Percentiles rank a stretch among this genome's conserved stretches.
phyloP scores from a whole-genome alignment of 2,329 filamentous ascomycete genomes.

The Ophiosphaerella korrae region DNA sequence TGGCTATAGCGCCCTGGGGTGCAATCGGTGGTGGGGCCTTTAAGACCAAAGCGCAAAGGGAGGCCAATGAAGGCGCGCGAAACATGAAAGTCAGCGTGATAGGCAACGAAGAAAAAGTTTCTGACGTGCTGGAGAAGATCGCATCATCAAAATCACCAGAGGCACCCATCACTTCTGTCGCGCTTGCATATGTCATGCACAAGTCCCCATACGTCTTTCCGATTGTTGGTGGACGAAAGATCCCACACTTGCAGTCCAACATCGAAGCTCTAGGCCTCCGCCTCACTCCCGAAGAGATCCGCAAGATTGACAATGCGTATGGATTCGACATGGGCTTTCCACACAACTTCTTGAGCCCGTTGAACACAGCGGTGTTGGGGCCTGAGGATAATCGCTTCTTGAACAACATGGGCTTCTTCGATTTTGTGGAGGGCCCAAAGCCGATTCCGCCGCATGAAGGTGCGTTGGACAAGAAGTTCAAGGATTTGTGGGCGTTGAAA shows the following conservation, averaged over 20 bases:
- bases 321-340: conserved; percentile 73
- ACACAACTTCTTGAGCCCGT: conserved; percentile 23
- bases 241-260: conserved; percentile 72
- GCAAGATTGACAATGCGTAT: conserved; percentile 66
- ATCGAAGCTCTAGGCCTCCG: conserved; percentile 69
- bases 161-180: conserved; percentile 60
- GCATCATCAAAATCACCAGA: conserved; percentile 60
- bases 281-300: conserved; percentile 66
- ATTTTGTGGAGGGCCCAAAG: conserved; percentile 29
- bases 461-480: conserved; percentile 22
- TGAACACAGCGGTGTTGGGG: conserved; percentile 26
- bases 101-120: conserved; percentile 59
- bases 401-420: conserved; percentile 23
- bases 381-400: conserved; percentile 32
- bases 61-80: conserved; percentile 47
- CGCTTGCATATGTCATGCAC: conserved; percentile 74
- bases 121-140: conserved; percentile 64
- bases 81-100: conserved; percentile 38
- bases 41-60: conserved; percentile 51
- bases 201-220: conserved; percentile 76
- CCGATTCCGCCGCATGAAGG: conserved; percentile 35
- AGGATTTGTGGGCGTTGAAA: conserved; percentile 10
- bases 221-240: conserved; percentile 71
- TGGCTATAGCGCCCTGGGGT: conserved; percentile 62
- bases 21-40: conserved; percentile 50